Evolutionary conservation across 345 rosid genomes (phyloP), one percentile per base, ranked within the genome.

Genomic region (Pugionium cornutum): DNA sequence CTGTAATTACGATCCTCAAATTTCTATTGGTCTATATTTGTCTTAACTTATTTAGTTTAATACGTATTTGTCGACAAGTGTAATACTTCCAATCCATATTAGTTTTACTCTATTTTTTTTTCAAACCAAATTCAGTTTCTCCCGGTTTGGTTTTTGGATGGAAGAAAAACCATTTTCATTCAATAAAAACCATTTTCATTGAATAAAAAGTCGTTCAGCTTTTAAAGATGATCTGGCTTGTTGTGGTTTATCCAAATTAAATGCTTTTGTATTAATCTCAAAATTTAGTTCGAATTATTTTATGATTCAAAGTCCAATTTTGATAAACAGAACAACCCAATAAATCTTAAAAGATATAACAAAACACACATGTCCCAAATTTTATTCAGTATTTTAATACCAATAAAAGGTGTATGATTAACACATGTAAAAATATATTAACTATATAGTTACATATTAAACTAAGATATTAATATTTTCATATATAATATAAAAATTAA

Each of bases 321-420:
- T 18, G 18, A 18, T 32, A 33, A 1, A 18, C 18, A 41, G 9
- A 41, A 52, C 33, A 35, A 18, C 26, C 34, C 64, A 37, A 58
- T n/a, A 40, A 49, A 58, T 68, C 65, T 25, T 6, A 31, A 53
- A 30, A 31, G 18, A 6, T 39, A 41, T 68, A 41, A 26, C 7
- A 50, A 27, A 64, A 18, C 18, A 41, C 10, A 29, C 11, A 3
- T 49, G 8, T 26, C 7, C 40, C 5, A 42, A 9, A 10, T 18
- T 40, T 8, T 36, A n/a, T 46, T 7, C 1, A 37, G 0, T 42
- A 26, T 6, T n/a, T 65, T 36, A 46, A 18, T 36, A 2, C 18
- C 34, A 36, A 7, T n/a, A 3, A 56, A 36, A n/a, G 33, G 1
- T 45, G 18, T 56, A 37, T 26, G 9, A 30, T 0, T 8, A 58